These are phyloP conservation scores for Trichoderma endophyticum DNA, from an alignment of 2,329 filamentous ascomycete genomes.

Conservation along the genomic window DNA sequence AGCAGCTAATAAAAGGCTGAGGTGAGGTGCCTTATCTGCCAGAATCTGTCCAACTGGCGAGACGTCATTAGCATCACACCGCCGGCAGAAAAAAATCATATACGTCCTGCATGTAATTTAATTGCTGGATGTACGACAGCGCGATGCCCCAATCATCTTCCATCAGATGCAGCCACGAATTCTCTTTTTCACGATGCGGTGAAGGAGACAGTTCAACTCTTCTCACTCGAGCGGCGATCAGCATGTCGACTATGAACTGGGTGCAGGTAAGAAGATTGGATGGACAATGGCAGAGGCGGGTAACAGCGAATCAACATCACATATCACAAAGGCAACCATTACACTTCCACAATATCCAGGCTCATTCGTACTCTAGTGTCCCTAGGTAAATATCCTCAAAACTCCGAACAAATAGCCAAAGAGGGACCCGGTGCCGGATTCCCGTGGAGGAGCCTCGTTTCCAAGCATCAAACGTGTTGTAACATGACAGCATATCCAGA, in stretches of 20 bases:
- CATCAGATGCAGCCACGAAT: neutral
- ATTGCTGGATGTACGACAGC: neutral
- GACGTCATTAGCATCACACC: neutral
- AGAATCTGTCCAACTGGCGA: neutral
- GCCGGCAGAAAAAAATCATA: neutral
- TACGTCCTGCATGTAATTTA: neutral
- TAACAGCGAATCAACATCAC: neutral
- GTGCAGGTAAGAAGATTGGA: neutral
- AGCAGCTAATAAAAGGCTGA: neutral
- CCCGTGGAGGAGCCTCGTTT: constrained; percentile 7
- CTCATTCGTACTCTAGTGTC: constrained; percentile 25
- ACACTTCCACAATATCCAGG: neutral
- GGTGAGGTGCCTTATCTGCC: neutral
- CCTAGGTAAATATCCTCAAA: constrained; percentile 21
- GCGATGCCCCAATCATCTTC: neutral
- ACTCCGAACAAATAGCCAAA: constrained; percentile 18
- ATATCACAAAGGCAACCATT: neutral
- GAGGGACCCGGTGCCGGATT: neutral
- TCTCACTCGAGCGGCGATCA: neutral
- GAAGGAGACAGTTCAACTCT: neutral
- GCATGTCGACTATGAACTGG: neutral
- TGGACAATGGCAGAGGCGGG: neutral
- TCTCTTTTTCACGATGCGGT: neutral
- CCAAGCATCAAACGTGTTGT: constrained; percentile 9
- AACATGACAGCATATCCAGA: constrained; percentile 16